Base-by-base conservation (phyloP, 2,329 filamentous ascomycete species). In the Clathrospora elynae region DNA sequence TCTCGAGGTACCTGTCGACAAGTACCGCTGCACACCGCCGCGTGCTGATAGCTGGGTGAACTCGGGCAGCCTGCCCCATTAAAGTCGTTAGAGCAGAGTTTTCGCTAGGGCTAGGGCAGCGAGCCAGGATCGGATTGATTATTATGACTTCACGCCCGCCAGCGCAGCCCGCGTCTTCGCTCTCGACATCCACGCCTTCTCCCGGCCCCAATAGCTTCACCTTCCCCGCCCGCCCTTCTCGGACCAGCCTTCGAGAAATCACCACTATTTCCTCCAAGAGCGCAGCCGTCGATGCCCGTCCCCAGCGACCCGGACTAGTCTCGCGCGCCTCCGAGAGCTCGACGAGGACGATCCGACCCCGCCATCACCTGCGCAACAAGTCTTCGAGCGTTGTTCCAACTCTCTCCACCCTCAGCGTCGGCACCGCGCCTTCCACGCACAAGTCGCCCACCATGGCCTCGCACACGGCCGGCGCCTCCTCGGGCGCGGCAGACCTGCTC, bases 401-500 rank as follows among this genome's bases (percentile, higher is more conserved):
- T 5, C 64, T 76, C 33, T 75, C 72, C 37, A 63, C 61, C 28
- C 52, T 59, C 50, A 61, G 58, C 54, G 57, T 61, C 51, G 52
- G 52, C 51, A 61, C 51, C 33, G 55, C 61, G 31, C 58, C 61
- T 40, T 60, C 57, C 40, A 57, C 59, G 55, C 60, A 48, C 52
- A 53, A 58, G 30, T 51, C 60, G 19, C 53, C 57, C 58, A 63
- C 57, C 41, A 66, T 64, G 62, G 61, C 66, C 55, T 57, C 61
- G 29, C 51, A 64, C 47, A 51, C 43, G 38, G 52, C 54, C 48
- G 73, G 73, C 66, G 72, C 73, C 66, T 69, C 73, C 56, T 78
- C 74, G 57, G 74, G 73, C 46, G 79, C 81, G 41, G 76, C 78
- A 36, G 80, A 83, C 59, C 69, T 82, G 67, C 70, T 82, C 60